These are phyloP conservation scores for Selaginella tamariscina DNA, from an alignment of 75 land plant genomes.

Conservation along the genomic window DNA sequence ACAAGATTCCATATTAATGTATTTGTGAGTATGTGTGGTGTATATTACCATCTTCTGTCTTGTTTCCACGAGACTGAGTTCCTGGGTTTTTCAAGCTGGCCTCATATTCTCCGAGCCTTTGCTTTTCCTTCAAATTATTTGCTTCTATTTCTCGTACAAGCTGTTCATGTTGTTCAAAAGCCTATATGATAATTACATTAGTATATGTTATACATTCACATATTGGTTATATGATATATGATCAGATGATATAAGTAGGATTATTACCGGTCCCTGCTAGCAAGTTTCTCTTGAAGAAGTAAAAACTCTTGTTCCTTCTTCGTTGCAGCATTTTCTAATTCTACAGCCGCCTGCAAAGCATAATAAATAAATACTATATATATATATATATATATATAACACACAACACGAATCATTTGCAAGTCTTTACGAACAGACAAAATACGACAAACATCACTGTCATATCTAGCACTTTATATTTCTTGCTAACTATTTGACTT, in stretches of 20 bases:
- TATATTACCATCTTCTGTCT: conserved; percentile 22
- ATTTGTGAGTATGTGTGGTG: too few relatives aligned
- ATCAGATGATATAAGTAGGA: background rate
- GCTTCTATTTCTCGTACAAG: conserved; percentile 25
- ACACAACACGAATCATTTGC: too few relatives aligned
- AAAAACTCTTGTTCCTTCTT: conserved; percentile 55
- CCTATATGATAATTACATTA: conserved; percentile 13
- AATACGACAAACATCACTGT: too few relatives aligned
- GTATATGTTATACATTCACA: background rate
- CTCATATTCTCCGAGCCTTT: conserved; percentile 24
- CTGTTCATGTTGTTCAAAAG: conserved; percentile 25
- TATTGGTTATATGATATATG: background rate
- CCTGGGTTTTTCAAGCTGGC: conserved; percentile 19
- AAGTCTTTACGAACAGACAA: too few relatives aligned
- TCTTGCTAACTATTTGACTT: too few relatives aligned
- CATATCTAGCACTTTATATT: too few relatives aligned
- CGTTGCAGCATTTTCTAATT: conserved; percentile 22
- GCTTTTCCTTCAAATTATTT: conserved; percentile 18
- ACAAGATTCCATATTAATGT: background rate
- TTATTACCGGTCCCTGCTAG: conserved; percentile 43
- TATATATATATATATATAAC: too few relatives aligned
- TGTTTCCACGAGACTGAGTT: conserved; percentile 22
- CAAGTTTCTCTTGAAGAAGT: conserved; percentile 49
- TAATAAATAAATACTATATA: too few relatives aligned
- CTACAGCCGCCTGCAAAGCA: conserved; percentile 41